A percentile compares a stretch with the other conserved stretches of the same genome.
phyloP scores from a whole-genome alignment of 73 alveolate genomes.

The Paramecium sexaurelia region DNA sequence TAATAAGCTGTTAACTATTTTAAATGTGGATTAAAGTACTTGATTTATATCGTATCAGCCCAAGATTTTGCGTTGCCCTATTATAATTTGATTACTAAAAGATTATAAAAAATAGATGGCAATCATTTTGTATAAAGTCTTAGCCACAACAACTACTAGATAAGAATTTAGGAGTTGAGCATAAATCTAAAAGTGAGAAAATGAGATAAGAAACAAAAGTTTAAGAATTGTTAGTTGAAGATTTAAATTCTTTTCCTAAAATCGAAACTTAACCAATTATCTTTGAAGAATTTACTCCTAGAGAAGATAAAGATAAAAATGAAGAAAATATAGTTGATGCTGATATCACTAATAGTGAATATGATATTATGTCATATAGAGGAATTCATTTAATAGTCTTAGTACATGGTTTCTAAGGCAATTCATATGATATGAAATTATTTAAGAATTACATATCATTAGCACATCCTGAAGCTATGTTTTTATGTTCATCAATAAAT shows the following conservation, averaged over 20 bases:
- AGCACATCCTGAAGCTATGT: constrained; percentile 93
- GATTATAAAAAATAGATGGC: constrained; percentile 47
- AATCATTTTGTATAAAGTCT: background rate
- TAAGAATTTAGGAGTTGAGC: constrained; percentile 29
- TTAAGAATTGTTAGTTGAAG: background rate
- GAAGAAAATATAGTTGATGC: constrained; percentile 71
- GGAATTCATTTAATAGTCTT: constrained; percentile 96
- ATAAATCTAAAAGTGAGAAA: background rate
- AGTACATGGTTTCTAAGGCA: constrained; percentile 99
- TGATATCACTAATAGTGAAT: constrained; percentile 57
- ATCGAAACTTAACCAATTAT: constrained; percentile 80
- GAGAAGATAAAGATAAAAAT: constrained; percentile 76
- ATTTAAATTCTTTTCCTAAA: constrained; percentile 48
- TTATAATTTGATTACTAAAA: constrained; percentile 56
- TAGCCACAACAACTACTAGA: background rate
- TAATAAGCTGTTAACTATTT: constrained; percentile 55
- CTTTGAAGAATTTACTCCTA: constrained; percentile 81
- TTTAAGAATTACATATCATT: constrained; percentile 91
- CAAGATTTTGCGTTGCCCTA: constrained; percentile 59
- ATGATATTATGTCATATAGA: constrained; percentile 72
- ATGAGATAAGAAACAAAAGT: background rate
- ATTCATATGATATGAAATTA: constrained; percentile 94
- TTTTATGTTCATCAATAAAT: constrained; percentile 91
- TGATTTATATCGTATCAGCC: constrained; percentile 63
- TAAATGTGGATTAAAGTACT: constrained; percentile 64